A percentile compares a stretch with the other conserved stretches of the same genome.
phyloP scores from a whole-genome alignment of 2,329 filamentous ascomycete genomes.

The Aspergillus awamori region DNA sequence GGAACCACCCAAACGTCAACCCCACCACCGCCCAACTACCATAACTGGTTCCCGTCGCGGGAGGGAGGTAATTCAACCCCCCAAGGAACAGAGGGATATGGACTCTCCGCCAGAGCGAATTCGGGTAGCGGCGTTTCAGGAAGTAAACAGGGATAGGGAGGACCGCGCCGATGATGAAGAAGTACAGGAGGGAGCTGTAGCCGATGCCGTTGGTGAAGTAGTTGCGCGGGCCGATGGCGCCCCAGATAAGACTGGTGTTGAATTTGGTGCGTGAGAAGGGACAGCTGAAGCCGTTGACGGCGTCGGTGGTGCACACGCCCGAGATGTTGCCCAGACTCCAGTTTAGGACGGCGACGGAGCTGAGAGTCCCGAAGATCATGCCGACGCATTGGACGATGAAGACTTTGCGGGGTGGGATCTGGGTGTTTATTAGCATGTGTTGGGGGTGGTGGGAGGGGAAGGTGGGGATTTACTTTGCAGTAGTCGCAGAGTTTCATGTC shows the following conservation, averaged over 20 bases:
- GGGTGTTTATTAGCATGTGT: conserved; percentile 28
- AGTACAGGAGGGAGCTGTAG: conserved; percentile 66
- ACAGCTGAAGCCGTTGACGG: conserved; percentile 60
- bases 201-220: conserved; percentile 64
- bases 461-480: conserved; percentile 18
- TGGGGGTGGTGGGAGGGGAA: not conserved
- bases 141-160: conserved; percentile 61
- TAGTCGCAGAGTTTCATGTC: conserved; percentile 35
- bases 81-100: conserved; percentile 21
- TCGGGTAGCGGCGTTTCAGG: conserved; percentile 62
- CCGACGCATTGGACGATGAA: conserved; percentile 54
- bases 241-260: conserved; percentile 70
- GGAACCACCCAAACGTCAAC: conserved; percentile 64
- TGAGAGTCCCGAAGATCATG: conserved; percentile 49
- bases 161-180: conserved; percentile 67
- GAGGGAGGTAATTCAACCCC: conserved; percentile 52
- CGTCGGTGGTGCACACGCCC: conserved; percentile 54
- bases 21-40: conserved; percentile 69
- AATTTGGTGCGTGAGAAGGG: conserved; percentile 61
- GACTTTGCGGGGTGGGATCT: conserved; percentile 48
- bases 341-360: conserved; percentile 49
- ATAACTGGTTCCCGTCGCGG: conserved; percentile 69
- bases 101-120: conserved; percentile 5
- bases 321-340: conserved; percentile 50
- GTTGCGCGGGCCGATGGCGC: conserved; percentile 67